A percentile compares a stretch with the other conserved stretches of the same genome.
Conservation (phyloP, 2,329 filamentous ascomycete species). For the Venturia aucupariae region DNA sequence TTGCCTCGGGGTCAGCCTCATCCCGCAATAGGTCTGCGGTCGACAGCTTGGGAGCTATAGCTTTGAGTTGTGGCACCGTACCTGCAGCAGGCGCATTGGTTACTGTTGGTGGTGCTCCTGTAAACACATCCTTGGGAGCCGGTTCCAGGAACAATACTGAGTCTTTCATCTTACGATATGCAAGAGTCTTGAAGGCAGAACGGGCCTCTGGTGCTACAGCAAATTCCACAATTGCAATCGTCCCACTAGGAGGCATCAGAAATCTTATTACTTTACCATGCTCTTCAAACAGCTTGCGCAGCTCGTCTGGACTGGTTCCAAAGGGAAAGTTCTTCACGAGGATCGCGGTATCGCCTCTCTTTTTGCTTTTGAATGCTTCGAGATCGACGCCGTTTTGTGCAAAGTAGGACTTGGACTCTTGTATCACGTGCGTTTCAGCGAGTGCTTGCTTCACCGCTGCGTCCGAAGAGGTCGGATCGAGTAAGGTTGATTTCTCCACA, state of each 20-base stretch:
- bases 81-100: slow-evolving; percentile 23
- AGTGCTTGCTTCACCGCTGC: slow-evolving; percentile 94
- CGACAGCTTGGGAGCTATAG: slow-evolving; percentile 51
- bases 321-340: slow-evolving; percentile 93
- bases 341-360: slow-evolving; percentile 78
- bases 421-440: slow-evolving; percentile 90
- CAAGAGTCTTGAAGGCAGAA: slow-evolving; percentile 72
- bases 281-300: slow-evolving; percentile 74
- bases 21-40: slow-evolving; percentile 59
- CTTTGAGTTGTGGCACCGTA: slow-evolving; percentile 15
- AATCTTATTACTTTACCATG: slow-evolving; percentile 74
- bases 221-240: slow-evolving; percentile 90
- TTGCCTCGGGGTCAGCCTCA: slow-evolving; percentile 42
- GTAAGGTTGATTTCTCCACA: slow-evolving; percentile 78
- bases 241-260: slow-evolving; percentile 85
- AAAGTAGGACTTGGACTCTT: slow-evolving; percentile 93
- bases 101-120: slow-evolving; percentile 22
- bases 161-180: slow-evolving; percentile 85
- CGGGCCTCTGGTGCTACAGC: slow-evolving; percentile 69
- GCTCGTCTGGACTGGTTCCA: slow-evolving; percentile 68
- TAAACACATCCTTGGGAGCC: slow-evolving; percentile 75
- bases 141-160: slow-evolving; percentile 90
- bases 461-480: slow-evolving; percentile 93
- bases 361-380: slow-evolving; percentile 76
- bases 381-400: slow-evolving; percentile 79